Percentiles rank a stretch among this genome's conserved stretches.
These are phyloP conservation scores for Lactifluus hygrophoroides DNA, from an alignment of 768 basidiomycete genomes.

Conservation along the genomic window DNA sequence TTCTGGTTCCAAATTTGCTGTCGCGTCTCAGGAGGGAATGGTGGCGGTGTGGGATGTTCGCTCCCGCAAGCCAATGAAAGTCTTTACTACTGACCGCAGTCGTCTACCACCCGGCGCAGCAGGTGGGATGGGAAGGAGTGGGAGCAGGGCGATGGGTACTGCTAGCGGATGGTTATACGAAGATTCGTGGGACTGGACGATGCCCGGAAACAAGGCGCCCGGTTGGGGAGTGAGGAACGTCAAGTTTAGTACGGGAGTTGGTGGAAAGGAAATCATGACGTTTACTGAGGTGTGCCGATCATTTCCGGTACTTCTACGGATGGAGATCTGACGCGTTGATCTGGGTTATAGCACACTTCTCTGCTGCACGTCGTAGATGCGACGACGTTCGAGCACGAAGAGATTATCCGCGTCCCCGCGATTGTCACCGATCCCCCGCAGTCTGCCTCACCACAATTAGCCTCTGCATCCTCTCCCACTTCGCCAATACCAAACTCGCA, in stretches of 20 bases:
- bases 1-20: conserved; percentile 71
- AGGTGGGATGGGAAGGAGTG: conserved; percentile 8
- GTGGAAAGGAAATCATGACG: conserved; percentile 66
- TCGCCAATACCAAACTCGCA: background rate
- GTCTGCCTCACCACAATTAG: conserved; percentile 14
- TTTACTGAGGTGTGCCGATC: conserved; percentile 71
- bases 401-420: conserved; percentile 52
- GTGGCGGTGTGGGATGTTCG: conserved; percentile 81
- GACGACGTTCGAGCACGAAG: conserved; percentile 72
- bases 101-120: conserved; percentile 22
- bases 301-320: background rate
- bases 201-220: conserved; percentile 43
- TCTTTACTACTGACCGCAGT: conserved; percentile 47
- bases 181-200: conserved; percentile 62
- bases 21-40: conserved; percentile 74
- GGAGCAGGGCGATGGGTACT: conserved; percentile 30
- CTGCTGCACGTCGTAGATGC: conserved; percentile 82
- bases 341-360: conserved; percentile 58
- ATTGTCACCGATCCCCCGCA: conserved; percentile 23
- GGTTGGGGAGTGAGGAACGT: conserved; percentile 82
- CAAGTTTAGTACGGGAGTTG: conserved; percentile 65
- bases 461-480: conserved; percentile 6
- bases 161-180: conserved; percentile 49
- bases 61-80: conserved; percentile 59
- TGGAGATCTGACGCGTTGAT: background rate